Base-by-base conservation (phyloP, 139 green algal species). In the Mychonastes homosphaera region DNA sequence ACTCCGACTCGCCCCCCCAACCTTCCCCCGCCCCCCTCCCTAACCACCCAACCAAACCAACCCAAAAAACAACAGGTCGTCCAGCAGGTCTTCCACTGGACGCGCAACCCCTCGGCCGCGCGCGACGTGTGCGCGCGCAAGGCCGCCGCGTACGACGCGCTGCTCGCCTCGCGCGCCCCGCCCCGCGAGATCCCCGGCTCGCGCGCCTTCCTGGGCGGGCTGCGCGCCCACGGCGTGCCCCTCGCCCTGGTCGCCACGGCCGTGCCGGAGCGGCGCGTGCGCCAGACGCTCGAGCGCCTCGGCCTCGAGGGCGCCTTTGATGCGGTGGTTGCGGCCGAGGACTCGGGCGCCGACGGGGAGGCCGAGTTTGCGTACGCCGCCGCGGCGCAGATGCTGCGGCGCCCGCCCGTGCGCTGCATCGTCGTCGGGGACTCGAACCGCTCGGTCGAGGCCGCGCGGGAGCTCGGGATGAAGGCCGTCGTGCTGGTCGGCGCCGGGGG, bases 401-500 rank as follows among this genome's bases (percentile, higher is more conserved):
- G 90, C 15, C 92, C 92, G 16, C 79, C 87, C 8, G 67, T 91
- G 30, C 83, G 90, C 54, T 96, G 88, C 65, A 83, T 97, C 0
- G 80, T 97, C 0, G 69, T 97, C 2, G 90, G 88, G 26, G 76
- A 77, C 58, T 83, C 70, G 43, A 95, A 95, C 67, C 72, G 69
- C 18, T 80, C 60, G 48, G 79, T 96, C 4, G 90, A 97, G 60
- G 90, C 85, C 21, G 90, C 88, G 2, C 82, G 88, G n/a, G 90
- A 97, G 63, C 74, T 82, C 38, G 77, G 81, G 51, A 97, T 97
- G 90, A 80, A 91, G 63, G 86, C 70, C 30, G 78, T 97, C 7
- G 77, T 88, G 2, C 78, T 95, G 3, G n/a, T n/a, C n/a, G n/a
- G n/a, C n/a, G n/a, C n/a, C n/a, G n/a, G n/a, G n/a, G n/a, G n/a